These are phyloP conservation scores for Rhizopogon sp. DNA, from an alignment of 768 basidiomycete species.

Conservation along the genomic window DNA sequence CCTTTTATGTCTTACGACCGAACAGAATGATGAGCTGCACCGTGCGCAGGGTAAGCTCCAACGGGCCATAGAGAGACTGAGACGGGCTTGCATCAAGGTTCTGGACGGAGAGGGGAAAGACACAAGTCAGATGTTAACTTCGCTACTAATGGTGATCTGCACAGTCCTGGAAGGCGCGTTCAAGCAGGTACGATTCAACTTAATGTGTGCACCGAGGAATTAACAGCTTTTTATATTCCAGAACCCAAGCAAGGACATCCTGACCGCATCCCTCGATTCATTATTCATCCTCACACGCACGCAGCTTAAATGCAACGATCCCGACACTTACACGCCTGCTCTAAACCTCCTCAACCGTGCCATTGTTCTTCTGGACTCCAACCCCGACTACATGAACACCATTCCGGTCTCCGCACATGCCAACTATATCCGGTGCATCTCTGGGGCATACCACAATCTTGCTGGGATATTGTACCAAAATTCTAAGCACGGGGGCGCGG, in stretches of 20 bases:
- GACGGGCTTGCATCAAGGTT: slow-evolving; percentile 43
- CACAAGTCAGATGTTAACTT: slow-evolving; percentile 2
- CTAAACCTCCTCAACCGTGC: slow-evolving; percentile 46
- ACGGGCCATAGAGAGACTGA: slow-evolving; percentile 54
- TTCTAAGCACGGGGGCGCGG: slow-evolving; percentile 52
- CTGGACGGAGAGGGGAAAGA: slow-evolving; percentile 32
- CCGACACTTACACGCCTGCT: slow-evolving; percentile 40
- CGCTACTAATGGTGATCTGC: slow-evolving; percentile 33
- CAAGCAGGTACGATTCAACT: slow-evolving; percentile 21
- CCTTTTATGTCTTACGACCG: slow-evolving; percentile 2
- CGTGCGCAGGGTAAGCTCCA: slow-evolving; percentile 49
- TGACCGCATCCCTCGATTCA: slow-evolving; percentile 48
- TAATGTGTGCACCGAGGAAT: not conserved
- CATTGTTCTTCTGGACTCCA: slow-evolving; percentile 16
- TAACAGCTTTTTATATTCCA: not conserved
- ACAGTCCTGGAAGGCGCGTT: slow-evolving; percentile 26
- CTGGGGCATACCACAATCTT: slow-evolving; percentile 66
- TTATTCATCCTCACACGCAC: slow-evolving; percentile 50
- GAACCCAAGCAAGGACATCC: slow-evolving; percentile 26
- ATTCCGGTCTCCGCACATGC: slow-evolving; percentile 29
- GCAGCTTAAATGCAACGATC: slow-evolving; percentile 33
- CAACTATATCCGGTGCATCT: slow-evolving; percentile 64
- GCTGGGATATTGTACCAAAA: slow-evolving; percentile 69
- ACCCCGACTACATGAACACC: slow-evolving; percentile 4
- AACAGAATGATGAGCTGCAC: slow-evolving; percentile 28